A percentile compares a stretch with the other conserved stretches of the same genome.
Conservation (phyloP, 768 basidiomycete species). For the Pluteus cervinus region DNA sequence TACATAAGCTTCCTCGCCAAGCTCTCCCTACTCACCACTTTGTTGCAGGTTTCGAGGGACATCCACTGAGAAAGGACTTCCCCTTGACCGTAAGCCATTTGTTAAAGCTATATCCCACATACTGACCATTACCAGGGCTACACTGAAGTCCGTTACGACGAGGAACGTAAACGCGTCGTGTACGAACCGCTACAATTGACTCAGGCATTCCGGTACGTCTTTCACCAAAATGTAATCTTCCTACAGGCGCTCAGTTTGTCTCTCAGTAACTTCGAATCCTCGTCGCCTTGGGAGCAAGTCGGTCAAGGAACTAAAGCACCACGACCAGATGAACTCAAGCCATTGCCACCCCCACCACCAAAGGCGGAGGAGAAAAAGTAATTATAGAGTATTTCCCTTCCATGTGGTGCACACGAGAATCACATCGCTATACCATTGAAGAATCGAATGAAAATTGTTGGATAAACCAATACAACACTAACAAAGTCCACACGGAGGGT, state of each 20-base stretch:
- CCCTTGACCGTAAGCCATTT: conserved; percentile 73
- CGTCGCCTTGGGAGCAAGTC: conserved; percentile 94
- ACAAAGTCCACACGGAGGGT: conserved; percentile 5
- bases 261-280: conserved; percentile 85
- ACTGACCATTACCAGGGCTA: conserved; percentile 64
- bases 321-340: conserved; percentile 69
- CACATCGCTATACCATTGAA: too few relatives aligned
- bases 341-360: conserved; percentile 68
- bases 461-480: conserved; percentile 5
- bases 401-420: background rate
- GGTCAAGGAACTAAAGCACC: conserved; percentile 52
- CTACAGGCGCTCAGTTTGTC: conserved; percentile 1
- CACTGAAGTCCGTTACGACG: conserved; percentile 95
- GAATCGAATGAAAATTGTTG: conserved; percentile 5
- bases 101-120: conserved; percentile 2
- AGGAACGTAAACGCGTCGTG: conserved; percentile 94
- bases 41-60: conserved; percentile 83
- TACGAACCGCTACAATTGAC: conserved; percentile 97
- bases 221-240: background rate
- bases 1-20: conserved; percentile 18
- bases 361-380: conserved; percentile 73
- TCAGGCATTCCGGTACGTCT: conserved; percentile 87
- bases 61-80: conserved; percentile 97
- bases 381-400: background rate
- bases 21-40: conserved; percentile 8